Evolutionary conservation across 441 rosid species (phyloP).

Genomic region (Gossypium laxum): DNA sequence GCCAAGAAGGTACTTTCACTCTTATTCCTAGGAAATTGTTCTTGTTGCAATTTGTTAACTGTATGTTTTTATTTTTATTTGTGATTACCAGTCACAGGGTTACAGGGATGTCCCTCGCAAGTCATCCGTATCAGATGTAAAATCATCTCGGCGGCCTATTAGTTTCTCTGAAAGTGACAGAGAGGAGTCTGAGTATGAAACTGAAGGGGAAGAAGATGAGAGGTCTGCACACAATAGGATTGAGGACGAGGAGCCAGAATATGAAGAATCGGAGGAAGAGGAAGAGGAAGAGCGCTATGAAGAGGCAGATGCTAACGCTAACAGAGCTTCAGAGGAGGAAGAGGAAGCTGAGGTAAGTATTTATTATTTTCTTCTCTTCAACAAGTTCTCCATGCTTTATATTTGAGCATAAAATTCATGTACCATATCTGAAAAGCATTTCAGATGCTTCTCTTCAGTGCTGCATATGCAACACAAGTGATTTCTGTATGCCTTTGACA

Average conservation of each 20-base stretch:
- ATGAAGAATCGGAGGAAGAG: constrained; percentile 65
- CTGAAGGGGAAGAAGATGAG: constrained; percentile 73
- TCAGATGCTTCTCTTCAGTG: not conserved
- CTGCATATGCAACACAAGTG: not conserved
- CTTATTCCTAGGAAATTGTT: not conserved
- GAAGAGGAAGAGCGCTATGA: constrained; percentile 53
- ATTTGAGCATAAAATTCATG: not conserved
- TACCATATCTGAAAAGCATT: not conserved
- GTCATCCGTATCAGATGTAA: constrained; percentile 42
- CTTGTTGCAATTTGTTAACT: not conserved
- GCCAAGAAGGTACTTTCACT: constrained; percentile 66
- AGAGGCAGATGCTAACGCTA: constrained; percentile 38
- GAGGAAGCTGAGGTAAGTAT: constrained; percentile 56
- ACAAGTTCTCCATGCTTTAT: not conserved
- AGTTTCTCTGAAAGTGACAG: constrained; percentile 78
- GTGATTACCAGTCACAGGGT: constrained; percentile 34
- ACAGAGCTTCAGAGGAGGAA: constrained; percentile 67
- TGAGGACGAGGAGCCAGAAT: constrained; percentile 69
- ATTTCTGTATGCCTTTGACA: not conserved
- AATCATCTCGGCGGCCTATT: constrained; percentile 54
- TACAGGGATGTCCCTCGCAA: constrained; percentile 52
- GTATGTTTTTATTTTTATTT: not conserved
- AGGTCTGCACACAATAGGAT: constrained; percentile 49
- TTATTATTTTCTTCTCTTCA: not conserved
- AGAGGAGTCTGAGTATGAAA: constrained; percentile 93